Base-by-base conservation (phyloP, 2,329 filamentous ascomycete genomes). In the Lecanicillium sp. region DNA sequence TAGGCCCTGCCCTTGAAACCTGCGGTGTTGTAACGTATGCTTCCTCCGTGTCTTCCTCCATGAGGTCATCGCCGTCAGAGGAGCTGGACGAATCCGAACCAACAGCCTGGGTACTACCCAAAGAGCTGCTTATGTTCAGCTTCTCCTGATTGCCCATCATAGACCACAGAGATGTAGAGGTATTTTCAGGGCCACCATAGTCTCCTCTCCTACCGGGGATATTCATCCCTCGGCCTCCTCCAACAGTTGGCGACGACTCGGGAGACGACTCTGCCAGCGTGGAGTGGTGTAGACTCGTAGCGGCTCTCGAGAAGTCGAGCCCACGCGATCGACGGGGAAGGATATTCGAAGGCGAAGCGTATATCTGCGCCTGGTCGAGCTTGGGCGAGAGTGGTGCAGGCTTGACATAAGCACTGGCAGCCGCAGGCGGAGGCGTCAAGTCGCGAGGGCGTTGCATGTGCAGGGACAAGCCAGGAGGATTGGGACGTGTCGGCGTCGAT, bases 211-310 rank as follows among this genome's bases (percentile, higher is more conserved):
- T 66, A 30, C 64, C 64, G 7, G 76, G 77, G 35, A 81, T 81
- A 51, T 73, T 78, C 67, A 80, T 75, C 18, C 71, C 76, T 45
- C 68, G 63, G 28, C 83, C 78, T 20, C 33, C 39, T 37, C 80
- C 80, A 39, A 92, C 81, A 11, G 83, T 89, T 1, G 92, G 92
- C 1, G 89, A 95, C 0, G 87, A 92, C 57, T 94, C 88, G 4
- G 89, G 88, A 5, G 85, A 92, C 1, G 85, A 84, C 57, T 95
- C 86, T 40, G 90, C 89, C 8, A 96, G 74, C 1, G 85, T 96
- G 13, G 90, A 95, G 60, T 96, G 92, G 62, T 96, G 92, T 16
- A 98, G 71, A 56, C 89, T 94, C 9, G 90, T 95, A 45, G 87
- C 92, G 9, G 89, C 89, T 49, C 90, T 77, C 29, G 90, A 90